phyloP scores from a whole-genome alignment of 805 yeast species.

The Starmerella kuoi region DNA sequence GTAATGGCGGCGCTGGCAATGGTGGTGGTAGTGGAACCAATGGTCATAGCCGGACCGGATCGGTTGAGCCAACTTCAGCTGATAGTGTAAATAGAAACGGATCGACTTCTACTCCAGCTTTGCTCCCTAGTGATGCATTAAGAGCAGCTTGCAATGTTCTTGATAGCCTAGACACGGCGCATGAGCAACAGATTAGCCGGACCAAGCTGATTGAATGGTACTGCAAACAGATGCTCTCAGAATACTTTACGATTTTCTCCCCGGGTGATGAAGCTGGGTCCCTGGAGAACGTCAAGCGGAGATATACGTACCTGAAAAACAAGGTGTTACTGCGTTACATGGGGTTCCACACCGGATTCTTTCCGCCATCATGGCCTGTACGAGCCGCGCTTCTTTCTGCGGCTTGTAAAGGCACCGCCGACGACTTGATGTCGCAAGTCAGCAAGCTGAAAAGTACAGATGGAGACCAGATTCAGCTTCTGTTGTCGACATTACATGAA shows the following conservation, averaged over 20 bases:
- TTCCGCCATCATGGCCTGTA: constrained; percentile 66
- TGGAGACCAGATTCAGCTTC: constrained; percentile 42
- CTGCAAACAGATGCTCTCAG: constrained; percentile 54
- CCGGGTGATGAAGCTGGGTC: constrained; percentile 88
- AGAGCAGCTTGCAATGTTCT: constrained; percentile 56
- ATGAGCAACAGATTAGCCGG: constrained; percentile 38
- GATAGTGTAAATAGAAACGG: neutral
- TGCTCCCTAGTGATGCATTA: constrained; percentile 8
- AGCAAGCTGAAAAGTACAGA: constrained; percentile 26
- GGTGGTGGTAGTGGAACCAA: too few species aligned
- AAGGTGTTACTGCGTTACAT: constrained; percentile 47
- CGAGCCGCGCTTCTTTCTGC: constrained; percentile 44
- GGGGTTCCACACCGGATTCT: constrained; percentile 38
- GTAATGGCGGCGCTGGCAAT: neutral
- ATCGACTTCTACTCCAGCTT: neutral
- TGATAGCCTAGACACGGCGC: constrained; percentile 36
- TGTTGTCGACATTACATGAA: constrained; percentile 57
- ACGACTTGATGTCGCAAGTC: constrained; percentile 49
- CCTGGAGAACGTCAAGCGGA: constrained; percentile 67
- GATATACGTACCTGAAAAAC: constrained; percentile 65
- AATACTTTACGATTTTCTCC: constrained; percentile 62
- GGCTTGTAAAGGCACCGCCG: constrained; percentile 58
- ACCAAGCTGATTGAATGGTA: constrained; percentile 63
- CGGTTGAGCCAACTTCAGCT: too few species aligned
- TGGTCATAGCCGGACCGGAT: too few species aligned